phyloP scores from a whole-genome alignment of 2,329 filamentous ascomycete species.

The Septoria petroselini region DNA sequence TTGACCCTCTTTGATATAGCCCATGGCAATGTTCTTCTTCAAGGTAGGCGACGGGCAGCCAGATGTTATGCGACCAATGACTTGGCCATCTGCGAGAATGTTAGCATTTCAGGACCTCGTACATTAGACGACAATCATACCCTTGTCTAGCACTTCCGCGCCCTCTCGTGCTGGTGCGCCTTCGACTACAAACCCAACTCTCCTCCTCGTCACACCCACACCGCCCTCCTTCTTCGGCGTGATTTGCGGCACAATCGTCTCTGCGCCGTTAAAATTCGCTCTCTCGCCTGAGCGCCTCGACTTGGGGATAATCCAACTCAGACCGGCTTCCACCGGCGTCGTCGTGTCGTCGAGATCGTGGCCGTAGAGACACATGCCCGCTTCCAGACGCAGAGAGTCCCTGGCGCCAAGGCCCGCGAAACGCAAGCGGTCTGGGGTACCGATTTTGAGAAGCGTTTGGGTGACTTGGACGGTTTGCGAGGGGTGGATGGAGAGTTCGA shows the following conservation, averaged over 20 bases:
- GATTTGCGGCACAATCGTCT: slow-evolving; percentile 73
- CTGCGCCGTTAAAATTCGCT: slow-evolving; percentile 81
- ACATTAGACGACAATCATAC: not conserved
- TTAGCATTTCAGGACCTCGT: not conserved
- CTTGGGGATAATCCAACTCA: slow-evolving; percentile 82
- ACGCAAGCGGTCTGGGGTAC: slow-evolving; percentile 61
- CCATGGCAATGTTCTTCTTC: slow-evolving; percentile 93
- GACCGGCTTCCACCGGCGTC: slow-evolving; percentile 63
- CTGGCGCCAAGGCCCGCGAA: slow-evolving; percentile 86
- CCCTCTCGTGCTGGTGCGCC: slow-evolving; percentile 89
- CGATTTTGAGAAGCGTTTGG: slow-evolving; percentile 63
- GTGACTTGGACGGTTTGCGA: slow-evolving; percentile 64
- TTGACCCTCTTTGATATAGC: slow-evolving; percentile 74
- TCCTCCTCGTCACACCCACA: slow-evolving; percentile 64
- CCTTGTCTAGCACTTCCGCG: slow-evolving; percentile 66
- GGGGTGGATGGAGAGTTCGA: slow-evolving; percentile 84
- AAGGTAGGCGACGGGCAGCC: slow-evolving; percentile 85
- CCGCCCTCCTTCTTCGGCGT: slow-evolving; percentile 41
- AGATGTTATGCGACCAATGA: slow-evolving; percentile 79
- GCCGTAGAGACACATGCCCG: slow-evolving; percentile 99
- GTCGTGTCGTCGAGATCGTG: slow-evolving; percentile 84
- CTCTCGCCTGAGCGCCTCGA: slow-evolving; percentile 58
- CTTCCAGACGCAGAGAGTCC: slow-evolving; percentile 89
- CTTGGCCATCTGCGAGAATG: slow-evolving; percentile 50
- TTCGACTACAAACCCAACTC: slow-evolving; percentile 77